Evolutionary conservation across 176 grass and related monocot species (phyloP).

Genomic region (Tillandsia leiboldiana): DNA sequence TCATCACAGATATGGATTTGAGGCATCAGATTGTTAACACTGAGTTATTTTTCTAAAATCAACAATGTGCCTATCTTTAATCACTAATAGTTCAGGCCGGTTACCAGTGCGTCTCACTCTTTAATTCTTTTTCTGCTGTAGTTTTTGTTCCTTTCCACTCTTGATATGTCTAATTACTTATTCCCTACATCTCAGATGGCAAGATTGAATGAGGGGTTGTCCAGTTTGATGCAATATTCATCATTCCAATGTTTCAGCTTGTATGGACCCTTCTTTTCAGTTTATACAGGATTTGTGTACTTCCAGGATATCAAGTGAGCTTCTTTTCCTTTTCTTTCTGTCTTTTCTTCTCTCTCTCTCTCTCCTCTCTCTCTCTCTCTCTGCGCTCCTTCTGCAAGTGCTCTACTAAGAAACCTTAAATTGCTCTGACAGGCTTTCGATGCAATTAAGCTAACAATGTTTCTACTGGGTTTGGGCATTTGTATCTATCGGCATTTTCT

Average conservation of each 20-base stretch:
- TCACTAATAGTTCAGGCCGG: too few relatives aligned
- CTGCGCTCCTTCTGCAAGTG: background rate
- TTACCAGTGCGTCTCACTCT: too few relatives aligned
- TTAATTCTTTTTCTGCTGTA: background rate
- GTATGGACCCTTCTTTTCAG: constrained; percentile 99
- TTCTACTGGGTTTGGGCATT: constrained; percentile 71
- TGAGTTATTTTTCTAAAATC: too few relatives aligned
- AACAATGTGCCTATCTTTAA: too few relatives aligned
- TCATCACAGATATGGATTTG: too few relatives aligned
- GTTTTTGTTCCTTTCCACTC: background rate
- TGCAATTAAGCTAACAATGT: constrained; percentile 87
- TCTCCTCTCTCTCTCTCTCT: too few relatives aligned
- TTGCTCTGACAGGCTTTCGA: constrained; percentile 55
- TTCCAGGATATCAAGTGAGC: constrained; percentile 97
- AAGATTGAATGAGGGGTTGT: constrained; percentile 91
- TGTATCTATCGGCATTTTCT: constrained; percentile 90
- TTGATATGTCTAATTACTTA: constrained; percentile 21
- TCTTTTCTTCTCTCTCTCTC: constrained; percentile 3
- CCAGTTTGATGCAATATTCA: constrained; percentile 94
- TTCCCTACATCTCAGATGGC: constrained; percentile 60
- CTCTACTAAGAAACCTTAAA: constrained; percentile 4
- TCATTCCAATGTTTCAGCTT: constrained; percentile 99
- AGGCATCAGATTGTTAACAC: too few relatives aligned
- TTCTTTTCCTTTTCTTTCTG: too few relatives aligned
- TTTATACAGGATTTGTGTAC: constrained; percentile 99